Conservation (phyloP, 2,329 filamentous ascomycete species). For the Tolypocladium album region DNA sequence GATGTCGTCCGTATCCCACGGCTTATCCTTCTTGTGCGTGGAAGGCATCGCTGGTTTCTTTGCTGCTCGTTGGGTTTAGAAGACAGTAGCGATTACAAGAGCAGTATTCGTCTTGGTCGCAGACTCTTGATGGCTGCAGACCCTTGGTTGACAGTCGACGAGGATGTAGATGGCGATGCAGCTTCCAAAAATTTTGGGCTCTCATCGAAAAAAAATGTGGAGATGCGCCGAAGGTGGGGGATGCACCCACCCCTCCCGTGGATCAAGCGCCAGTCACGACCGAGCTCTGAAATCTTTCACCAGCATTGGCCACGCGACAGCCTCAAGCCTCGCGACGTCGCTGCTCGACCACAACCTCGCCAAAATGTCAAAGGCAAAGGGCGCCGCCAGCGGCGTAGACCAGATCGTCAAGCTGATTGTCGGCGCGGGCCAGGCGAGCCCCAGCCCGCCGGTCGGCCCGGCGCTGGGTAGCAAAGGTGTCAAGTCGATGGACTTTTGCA, state of each 20-base stretch:
- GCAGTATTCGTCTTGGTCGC: neutral
- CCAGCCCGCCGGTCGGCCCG: slow-evolving; percentile 91
- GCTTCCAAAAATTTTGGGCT: neutral
- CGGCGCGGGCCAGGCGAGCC: slow-evolving; percentile 87
- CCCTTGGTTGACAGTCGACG: neutral
- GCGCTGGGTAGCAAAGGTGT: slow-evolving; percentile 95
- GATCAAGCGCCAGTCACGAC: neutral
- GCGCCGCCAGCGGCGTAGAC: slow-evolving; percentile 35
- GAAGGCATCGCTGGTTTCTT: slow-evolving; percentile 58
- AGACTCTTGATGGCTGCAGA: neutral
- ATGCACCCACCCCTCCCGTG: neutral
- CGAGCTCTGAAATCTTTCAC: slow-evolving; percentile 5
- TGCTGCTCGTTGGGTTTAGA: neutral
- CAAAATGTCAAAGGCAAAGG: slow-evolving; percentile 42
- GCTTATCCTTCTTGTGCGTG: slow-evolving; percentile 80
- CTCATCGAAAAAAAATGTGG: neutral
- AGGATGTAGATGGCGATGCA: neutral
- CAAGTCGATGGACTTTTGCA: slow-evolving; percentile 99
- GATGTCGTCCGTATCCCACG: slow-evolving; percentile 93
- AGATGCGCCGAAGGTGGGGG: neutral
- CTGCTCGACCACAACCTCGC: slow-evolving; percentile 7
- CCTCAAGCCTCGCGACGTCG: slow-evolving; percentile 2
- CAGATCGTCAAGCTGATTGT: slow-evolving; percentile 96
- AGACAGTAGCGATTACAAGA: neutral
- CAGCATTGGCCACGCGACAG: slow-evolving; percentile 1